Conservation (phyloP, 2,329 filamentous ascomycete species). For the Alternaria atra region DNA sequence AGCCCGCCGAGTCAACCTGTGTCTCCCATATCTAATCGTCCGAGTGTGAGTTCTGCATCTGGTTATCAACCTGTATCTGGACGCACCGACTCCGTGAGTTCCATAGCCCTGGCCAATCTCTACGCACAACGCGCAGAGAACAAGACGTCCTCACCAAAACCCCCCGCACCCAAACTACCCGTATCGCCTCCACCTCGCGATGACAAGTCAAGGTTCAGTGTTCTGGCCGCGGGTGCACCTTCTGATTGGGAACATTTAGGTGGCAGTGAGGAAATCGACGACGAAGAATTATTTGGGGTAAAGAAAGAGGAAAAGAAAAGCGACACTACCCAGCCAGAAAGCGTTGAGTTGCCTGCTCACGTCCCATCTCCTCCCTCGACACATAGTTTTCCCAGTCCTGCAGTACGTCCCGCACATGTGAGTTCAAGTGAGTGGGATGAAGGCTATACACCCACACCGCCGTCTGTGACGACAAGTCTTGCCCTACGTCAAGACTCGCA, state of each 20-base stretch:
- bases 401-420: conserved; percentile 28
- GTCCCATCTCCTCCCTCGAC: conserved; percentile 37
- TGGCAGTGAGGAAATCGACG: conserved; percentile 44
- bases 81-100: conserved; percentile 44
- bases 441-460: conserved; percentile 46
- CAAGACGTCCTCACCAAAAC: conserved; percentile 38
- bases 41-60: conserved; percentile 37
- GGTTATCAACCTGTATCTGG: conserved; percentile 25
- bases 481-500: conserved; percentile 24
- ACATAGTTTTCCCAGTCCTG: conserved; percentile 45
- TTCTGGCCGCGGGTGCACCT: conserved; percentile 46
- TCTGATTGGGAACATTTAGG: conserved; percentile 53
- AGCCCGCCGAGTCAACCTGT: conserved; percentile 45
- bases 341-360: conserved; percentile 41
- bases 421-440: conserved; percentile 25
- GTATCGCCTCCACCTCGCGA: conserved; percentile 39
- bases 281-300: conserved; percentile 43
- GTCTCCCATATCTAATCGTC: conserved; percentile 42
- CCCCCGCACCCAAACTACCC: conserved; percentile 26
- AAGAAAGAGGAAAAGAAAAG: conserved; percentile 33
- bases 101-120: conserved; percentile 42
- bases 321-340: conserved; percentile 32
- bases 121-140: conserved; percentile 38
- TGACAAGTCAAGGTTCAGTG: conserved; percentile 43
- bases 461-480: conserved; percentile 30